phyloP scores from a whole-genome alignment of 495 filamentous ascomycete genomes.

The Hypoxylon intermedium region DNA sequence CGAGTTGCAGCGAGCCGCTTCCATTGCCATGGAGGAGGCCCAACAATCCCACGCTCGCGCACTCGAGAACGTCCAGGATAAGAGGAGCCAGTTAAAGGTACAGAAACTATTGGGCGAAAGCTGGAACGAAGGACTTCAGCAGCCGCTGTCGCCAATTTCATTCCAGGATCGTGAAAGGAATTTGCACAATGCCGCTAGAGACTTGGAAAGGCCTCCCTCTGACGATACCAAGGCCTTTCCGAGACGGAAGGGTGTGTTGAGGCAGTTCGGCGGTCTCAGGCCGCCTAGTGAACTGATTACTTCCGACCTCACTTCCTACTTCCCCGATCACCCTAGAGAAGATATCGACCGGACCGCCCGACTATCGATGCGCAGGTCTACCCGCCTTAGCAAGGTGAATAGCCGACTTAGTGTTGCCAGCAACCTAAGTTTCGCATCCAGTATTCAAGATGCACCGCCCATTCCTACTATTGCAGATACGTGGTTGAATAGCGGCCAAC shows the following conservation, averaged over 20 bases:
- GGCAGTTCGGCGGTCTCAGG: conserved; percentile 83
- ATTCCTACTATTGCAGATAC: conserved; percentile 95
- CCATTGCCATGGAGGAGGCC: conserved; percentile 80
- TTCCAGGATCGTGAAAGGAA: conserved; percentile 69
- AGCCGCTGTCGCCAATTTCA: conserved; percentile 80
- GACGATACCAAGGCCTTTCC: conserved; percentile 57
- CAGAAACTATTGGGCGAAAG: conserved; percentile 84
- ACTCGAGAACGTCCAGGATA: conserved; percentile 66
- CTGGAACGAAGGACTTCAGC: conserved; percentile 76
- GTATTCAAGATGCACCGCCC: conserved; percentile 84
- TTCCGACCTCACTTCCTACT: conserved; percentile 93
- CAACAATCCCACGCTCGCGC: conserved; percentile 74
- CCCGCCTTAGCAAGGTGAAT: conserved; percentile 86
- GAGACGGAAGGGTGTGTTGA: conserved; percentile 66
- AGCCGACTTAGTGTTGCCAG: conserved; percentile 92
- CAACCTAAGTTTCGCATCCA: conserved; percentile 90
- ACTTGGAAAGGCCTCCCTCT: conserved; percentile 64
- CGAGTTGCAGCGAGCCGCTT: conserved; percentile 81
- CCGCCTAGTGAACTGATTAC: conserved; percentile 98
- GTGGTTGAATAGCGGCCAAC: conserved; percentile 74
- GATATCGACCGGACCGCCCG: conserved; percentile 93
- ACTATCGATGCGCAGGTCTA: conserved; percentile 86
- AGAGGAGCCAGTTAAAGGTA: conserved; percentile 76
- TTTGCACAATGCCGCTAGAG: conserved; percentile 65
- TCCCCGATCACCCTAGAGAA: conserved; percentile 91